Conservation (phyloP, 495 filamentous ascomycete genomes). For the Neurospora sp. region DNA sequence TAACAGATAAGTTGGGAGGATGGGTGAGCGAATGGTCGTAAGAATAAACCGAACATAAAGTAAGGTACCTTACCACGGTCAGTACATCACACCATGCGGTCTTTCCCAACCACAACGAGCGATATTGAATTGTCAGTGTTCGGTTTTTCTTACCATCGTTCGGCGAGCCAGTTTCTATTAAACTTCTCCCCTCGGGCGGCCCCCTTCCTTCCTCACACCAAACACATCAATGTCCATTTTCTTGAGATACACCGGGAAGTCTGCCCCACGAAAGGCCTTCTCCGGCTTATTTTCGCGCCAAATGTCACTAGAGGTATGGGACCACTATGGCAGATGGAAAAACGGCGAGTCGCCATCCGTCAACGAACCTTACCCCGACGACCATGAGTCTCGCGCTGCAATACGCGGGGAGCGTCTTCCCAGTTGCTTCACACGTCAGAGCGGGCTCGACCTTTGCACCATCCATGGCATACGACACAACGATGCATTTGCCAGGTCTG, state of each 20-base stretch:
- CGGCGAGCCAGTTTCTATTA: not conserved
- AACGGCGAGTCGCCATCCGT: not conserved
- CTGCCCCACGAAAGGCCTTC: not conserved
- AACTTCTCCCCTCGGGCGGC: not conserved
- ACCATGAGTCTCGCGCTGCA: not conserved
- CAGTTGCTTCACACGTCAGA: not conserved
- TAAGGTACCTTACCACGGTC: no score
- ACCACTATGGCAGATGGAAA: not conserved
- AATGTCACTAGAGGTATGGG: not conserved
- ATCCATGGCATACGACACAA: not conserved
- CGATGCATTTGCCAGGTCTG: not conserved
- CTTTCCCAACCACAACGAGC: no score
- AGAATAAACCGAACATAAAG: no score
- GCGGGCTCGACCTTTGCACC: not conserved
- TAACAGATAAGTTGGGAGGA: not conserved
- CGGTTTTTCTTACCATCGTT: no score
- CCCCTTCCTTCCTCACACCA: not conserved
- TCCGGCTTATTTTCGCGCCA: not conserved
- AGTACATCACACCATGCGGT: no score
- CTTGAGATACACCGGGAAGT: not conserved
- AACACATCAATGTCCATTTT: not conserved
- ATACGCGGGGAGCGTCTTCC: not conserved
- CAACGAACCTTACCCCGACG: not conserved
- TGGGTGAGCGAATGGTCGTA: not conserved
- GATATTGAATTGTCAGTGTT: no score